Conservation (phyloP, 2,329 filamentous ascomycete species). For the Venturia effusa region DNA sequence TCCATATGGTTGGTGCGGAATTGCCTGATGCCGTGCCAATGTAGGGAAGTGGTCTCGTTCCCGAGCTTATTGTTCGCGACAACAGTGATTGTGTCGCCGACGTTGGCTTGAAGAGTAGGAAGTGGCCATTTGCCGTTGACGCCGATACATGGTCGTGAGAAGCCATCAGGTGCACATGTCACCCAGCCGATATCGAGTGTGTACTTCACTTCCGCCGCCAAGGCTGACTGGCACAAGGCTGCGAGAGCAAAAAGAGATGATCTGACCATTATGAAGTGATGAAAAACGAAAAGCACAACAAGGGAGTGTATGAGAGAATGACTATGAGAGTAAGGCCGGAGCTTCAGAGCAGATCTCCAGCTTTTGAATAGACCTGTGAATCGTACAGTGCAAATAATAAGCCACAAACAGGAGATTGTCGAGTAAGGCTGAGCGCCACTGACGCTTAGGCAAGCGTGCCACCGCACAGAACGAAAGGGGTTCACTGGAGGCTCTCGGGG, state of each 20-base stretch:
- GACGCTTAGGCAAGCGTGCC: background rate
- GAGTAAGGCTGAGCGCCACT: background rate
- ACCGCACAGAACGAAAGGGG: background rate
- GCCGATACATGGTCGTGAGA: constrained; percentile 56
- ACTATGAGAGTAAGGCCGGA: background rate
- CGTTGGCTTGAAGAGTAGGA: constrained; percentile 50
- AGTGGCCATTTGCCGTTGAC: constrained; percentile 71
- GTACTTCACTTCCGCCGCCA: constrained; percentile 14
- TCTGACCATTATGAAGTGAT: background rate
- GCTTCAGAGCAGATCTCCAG: background rate
- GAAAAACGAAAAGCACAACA: background rate
- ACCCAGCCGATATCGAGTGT: constrained; percentile 46
- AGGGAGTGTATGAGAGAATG: background rate
- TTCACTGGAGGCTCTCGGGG: background rate
- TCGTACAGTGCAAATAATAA: background rate
- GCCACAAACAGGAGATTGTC: background rate
- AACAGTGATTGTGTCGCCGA: constrained; percentile 51
- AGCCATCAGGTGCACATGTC: constrained; percentile 44
- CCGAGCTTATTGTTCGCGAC: constrained; percentile 49
- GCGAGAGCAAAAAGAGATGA: background rate
- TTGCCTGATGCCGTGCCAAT: constrained; percentile 58
- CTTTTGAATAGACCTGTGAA: background rate
- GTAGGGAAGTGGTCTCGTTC: constrained; percentile 52
- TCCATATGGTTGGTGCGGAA: constrained; percentile 20
- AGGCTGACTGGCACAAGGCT: constrained; percentile 23